Conservation (phyloP, 2,329 filamentous ascomycete species). For the Phialophora verrucosa region DNA sequence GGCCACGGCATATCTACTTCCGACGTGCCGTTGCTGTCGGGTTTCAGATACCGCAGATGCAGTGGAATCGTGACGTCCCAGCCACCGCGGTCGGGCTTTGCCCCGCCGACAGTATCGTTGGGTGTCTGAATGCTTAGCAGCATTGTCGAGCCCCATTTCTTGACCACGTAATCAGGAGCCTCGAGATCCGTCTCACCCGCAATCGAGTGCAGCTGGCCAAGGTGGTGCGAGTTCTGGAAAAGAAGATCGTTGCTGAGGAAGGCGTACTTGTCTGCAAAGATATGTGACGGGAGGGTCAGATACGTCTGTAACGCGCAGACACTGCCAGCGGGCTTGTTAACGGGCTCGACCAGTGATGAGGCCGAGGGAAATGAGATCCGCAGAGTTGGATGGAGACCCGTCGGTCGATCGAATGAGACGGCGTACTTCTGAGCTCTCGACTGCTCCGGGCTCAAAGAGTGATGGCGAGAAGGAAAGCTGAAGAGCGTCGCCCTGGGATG, state of each 20-base stretch:
- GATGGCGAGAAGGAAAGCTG: constrained; percentile 81
- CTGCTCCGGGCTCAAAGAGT: constrained; percentile 54
- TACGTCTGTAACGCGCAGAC: constrained; percentile 78
- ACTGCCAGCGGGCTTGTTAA: constrained; percentile 50
- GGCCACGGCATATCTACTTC: constrained; percentile 75
- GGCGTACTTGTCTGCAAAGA: constrained; percentile 91
- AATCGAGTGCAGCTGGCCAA: constrained; percentile 70
- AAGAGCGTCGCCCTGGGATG: constrained; percentile 78
- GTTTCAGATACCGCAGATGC: constrained; percentile 81
- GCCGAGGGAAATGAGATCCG: constrained; percentile 66
- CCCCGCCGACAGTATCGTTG: constrained; percentile 28
- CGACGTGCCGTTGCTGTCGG: constrained; percentile 47
- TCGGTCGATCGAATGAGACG: constrained; percentile 69
- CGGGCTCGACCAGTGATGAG: constrained; percentile 55
- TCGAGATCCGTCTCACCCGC: constrained; percentile 85
- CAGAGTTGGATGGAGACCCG: constrained; percentile 82
- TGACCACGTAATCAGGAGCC: constrained; percentile 79
- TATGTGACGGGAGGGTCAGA: constrained; percentile 76
- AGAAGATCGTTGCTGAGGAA: constrained; percentile 63
- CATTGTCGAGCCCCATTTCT: constrained; percentile 77
- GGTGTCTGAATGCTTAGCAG: constrained; percentile 75
- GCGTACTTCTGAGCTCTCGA: constrained; percentile 61
- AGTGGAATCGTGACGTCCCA: constrained; percentile 68
- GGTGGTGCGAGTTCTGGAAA: constrained; percentile 80
- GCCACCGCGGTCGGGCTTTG: constrained; percentile 11